phyloP scores from a whole-genome alignment of 2,329 filamentous ascomycete species.

The Microascus cirrosus region DNA sequence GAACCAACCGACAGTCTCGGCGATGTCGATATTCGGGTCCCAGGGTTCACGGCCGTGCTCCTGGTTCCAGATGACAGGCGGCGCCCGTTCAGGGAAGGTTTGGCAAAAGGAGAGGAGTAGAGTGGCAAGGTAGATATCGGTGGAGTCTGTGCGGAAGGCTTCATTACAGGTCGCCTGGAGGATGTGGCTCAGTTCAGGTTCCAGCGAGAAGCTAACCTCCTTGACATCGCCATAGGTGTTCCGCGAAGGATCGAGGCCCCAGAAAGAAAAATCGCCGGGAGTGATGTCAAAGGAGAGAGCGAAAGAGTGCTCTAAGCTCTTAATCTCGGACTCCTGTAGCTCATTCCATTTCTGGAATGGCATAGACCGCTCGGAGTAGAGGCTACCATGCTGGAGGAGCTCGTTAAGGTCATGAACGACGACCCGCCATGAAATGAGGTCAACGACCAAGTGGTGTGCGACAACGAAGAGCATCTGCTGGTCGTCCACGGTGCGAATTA shows the following conservation, averaged over 20 bases:
- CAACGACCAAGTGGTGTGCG: slow-evolving; percentile 40
- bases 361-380: slow-evolving; percentile 30
- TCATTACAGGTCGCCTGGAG: slow-evolving; percentile 30
- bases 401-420: slow-evolving; percentile 38
- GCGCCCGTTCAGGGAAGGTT: slow-evolving; percentile 37
- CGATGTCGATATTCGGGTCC: slow-evolving; percentile 32
- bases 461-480: slow-evolving; percentile 35
- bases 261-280: slow-evolving; percentile 31
- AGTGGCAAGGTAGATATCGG: slow-evolving; percentile 42
- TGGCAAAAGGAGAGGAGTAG: slow-evolving; percentile 44
- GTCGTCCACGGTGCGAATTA: slow-evolving; percentile 31
- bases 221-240: slow-evolving; percentile 35
- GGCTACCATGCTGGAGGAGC: slow-evolving; percentile 29
- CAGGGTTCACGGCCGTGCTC: slow-evolving; percentile 35
- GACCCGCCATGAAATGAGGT: slow-evolving; percentile 38
- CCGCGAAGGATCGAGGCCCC: slow-evolving; percentile 27
- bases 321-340: slow-evolving; percentile 26
- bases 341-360: slow-evolving; percentile 39
- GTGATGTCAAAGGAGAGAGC: slow-evolving; percentile 26
- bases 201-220: slow-evolving; percentile 29
- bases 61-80: slow-evolving; percentile 43
- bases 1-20: slow-evolving; percentile 50
- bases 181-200: slow-evolving; percentile 26
- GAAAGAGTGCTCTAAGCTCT: slow-evolving; percentile 13
- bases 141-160: slow-evolving; percentile 37